phyloP scores from a whole-genome alignment of 768 basidiomycete genomes.

The Tephrocybe sp. region DNA sequence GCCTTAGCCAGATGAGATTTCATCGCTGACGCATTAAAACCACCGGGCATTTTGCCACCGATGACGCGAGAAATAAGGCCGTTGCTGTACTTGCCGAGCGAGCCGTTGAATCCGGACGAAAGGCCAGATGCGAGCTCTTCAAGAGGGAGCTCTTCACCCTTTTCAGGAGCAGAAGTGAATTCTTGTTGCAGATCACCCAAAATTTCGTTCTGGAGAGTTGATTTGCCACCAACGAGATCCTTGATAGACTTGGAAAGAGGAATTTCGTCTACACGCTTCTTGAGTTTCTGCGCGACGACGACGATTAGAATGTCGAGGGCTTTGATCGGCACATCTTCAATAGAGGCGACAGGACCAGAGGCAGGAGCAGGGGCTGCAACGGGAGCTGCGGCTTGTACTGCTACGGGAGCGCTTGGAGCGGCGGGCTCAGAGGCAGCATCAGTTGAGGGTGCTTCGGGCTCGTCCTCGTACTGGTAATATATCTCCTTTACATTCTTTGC shows the following conservation, averaged over 20 bases:
- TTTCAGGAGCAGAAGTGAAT: slow-evolving; percentile 94
- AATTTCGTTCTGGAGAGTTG: slow-evolving; percentile 98
- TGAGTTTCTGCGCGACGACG: slow-evolving; percentile 96
- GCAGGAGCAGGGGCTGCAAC: slow-evolving; percentile 46
- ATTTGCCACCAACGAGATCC: slow-evolving; percentile 97
- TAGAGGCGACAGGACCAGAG: slow-evolving; percentile 63
- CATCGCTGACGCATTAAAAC: slow-evolving; percentile 92
- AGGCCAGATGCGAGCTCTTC: slow-evolving; percentile 93
- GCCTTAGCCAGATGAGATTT: slow-evolving; percentile 87
- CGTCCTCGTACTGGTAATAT: slow-evolving; percentile 97
- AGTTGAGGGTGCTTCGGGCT: slow-evolving; percentile 46
- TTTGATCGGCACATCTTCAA: slow-evolving; percentile 92
- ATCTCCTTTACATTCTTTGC: slow-evolving; percentile 97
- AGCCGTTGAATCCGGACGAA: slow-evolving; percentile 76
- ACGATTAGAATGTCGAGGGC: slow-evolving; percentile 84
- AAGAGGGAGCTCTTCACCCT: slow-evolving; percentile 95
- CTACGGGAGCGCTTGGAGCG: slow-evolving; percentile 33
- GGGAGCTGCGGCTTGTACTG: slow-evolving; percentile 40
- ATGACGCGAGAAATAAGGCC: slow-evolving; percentile 89
- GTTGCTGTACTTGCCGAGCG: slow-evolving; percentile 90
- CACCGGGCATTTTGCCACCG: slow-evolving; percentile 97
- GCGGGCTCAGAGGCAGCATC: slow-evolving; percentile 34
- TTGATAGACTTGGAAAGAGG: slow-evolving; percentile 94
- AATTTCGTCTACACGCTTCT: slow-evolving; percentile 90
- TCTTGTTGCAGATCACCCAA: slow-evolving; percentile 95